Conservation (phyloP, 176 grass and related monocot genomes). For the Elaeis guineensis region DNA sequence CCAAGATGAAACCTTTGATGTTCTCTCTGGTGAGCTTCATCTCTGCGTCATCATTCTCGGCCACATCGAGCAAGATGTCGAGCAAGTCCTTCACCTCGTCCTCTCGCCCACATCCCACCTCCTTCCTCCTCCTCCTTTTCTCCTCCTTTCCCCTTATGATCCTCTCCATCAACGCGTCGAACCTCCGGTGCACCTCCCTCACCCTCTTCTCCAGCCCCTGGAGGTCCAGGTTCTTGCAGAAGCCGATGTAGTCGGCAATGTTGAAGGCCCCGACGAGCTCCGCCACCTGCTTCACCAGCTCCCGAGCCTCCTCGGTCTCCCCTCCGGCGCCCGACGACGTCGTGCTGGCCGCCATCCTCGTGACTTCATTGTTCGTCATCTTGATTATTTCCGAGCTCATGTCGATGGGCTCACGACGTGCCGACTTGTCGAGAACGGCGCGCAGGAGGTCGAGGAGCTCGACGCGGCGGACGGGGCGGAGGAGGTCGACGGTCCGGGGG, state of each 20-base stretch:
- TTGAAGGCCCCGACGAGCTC: conserved; percentile 64
- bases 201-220: conserved; percentile 37
- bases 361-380: conserved; percentile 43
- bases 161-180: conserved; percentile 38
- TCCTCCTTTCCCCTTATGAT: conserved; percentile 16
- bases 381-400: conserved; percentile 34
- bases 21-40: conserved; percentile 50
- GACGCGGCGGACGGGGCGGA: conserved; percentile 32
- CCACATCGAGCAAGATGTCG: conserved; percentile 46
- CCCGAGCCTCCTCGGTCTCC: conserved; percentile 28
- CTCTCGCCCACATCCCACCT: no score
- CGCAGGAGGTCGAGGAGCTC: conserved; percentile 32
- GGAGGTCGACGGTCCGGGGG: conserved; percentile 37
- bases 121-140: no score
- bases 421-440: not conserved
- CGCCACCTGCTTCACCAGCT: conserved; percentile 44
- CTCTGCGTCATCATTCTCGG: conserved; percentile 31
- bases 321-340: not conserved
- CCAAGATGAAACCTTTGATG: conserved; percentile 63
- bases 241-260: conserved; percentile 33
- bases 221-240: conserved; percentile 39
- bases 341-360: conserved; percentile 35
- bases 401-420: conserved; percentile 6
- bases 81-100: no score
- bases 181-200: conserved; percentile 27